Conservation (phyloP, 495 filamentous ascomycete genomes). For the Parmelia sp. region DNA sequence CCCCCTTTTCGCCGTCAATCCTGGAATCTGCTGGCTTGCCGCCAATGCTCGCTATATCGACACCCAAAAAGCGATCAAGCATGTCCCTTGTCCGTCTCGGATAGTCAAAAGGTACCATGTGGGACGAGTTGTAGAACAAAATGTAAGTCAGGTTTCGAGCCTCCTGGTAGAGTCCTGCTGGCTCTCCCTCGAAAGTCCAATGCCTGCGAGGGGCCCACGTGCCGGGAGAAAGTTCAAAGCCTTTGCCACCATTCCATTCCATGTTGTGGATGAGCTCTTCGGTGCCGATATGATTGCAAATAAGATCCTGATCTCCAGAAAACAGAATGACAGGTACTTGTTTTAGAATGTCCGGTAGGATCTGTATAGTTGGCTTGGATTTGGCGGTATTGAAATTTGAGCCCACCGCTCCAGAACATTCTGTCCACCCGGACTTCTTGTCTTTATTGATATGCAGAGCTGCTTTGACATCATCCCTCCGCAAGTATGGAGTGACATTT, state of each 20-base stretch:
- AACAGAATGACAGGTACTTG: constrained; percentile 73
- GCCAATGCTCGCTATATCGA: constrained; percentile 88
- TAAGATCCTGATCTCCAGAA: constrained; percentile 87
- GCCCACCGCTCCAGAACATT: constrained; percentile 77
- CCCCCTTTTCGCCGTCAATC: constrained; percentile 85
- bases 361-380: constrained; percentile 61
- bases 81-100: constrained; percentile 85
- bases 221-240: constrained; percentile 84
- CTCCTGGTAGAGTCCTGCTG: constrained; percentile 87
- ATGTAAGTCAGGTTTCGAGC: constrained; percentile 95
- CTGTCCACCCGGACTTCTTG: constrained; percentile 82
- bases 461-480: constrained; percentile 64
- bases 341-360: constrained; percentile 72
- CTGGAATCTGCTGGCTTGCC: constrained; percentile 74
- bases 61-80: constrained; percentile 92
- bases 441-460: constrained; percentile 78
- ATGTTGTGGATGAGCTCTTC: constrained; percentile 87
- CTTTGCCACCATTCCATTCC: constrained; percentile 82
- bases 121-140: constrained; percentile 87
- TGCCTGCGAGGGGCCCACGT: constrained; percentile 85
- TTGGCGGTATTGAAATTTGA: constrained; percentile 58
- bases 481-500: constrained; percentile 75
- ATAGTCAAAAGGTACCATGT: constrained; percentile 97
- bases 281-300: constrained; percentile 95
- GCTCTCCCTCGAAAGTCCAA: constrained; percentile 90